Evolutionary conservation across 2,329 filamentous ascomycete species (phyloP).

Genomic region (Fusarium nelsonii): DNA sequence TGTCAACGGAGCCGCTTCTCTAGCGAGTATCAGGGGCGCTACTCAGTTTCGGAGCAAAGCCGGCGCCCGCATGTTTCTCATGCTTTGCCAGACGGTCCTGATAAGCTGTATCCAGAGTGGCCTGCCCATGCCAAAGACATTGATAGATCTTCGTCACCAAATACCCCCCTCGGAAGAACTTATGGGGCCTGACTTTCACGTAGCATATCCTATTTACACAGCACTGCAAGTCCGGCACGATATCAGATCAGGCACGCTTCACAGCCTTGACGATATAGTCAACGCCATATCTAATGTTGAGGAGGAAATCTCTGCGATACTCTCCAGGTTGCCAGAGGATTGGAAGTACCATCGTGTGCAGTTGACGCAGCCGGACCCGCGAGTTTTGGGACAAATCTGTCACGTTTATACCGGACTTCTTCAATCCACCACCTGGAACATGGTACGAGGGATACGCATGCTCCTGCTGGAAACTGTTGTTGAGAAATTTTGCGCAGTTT

Average conservation of each 20-base stretch:
- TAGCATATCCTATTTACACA: slow-evolving; percentile 60
- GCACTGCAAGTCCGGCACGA: slow-evolving; percentile 62
- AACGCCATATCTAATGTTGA: slow-evolving; percentile 57
- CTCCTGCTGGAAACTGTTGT: slow-evolving; percentile 63
- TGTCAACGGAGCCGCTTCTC: slow-evolving; percentile 63
- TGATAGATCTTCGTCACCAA: slow-evolving; percentile 61
- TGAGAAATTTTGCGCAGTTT: slow-evolving; percentile 53
- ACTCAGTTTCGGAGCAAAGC: slow-evolving; percentile 60
- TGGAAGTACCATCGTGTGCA: slow-evolving; percentile 60
- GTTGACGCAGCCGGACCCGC: slow-evolving; percentile 56
- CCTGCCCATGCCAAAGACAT: slow-evolving; percentile 60
- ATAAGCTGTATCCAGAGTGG: slow-evolving; percentile 65
- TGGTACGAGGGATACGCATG: slow-evolving; percentile 60
- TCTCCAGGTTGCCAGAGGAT: slow-evolving; percentile 54
- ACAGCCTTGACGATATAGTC: slow-evolving; percentile 53
- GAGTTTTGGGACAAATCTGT: slow-evolving; percentile 57
- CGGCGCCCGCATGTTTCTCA: slow-evolving; percentile 65
- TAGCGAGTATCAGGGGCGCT: slow-evolving; percentile 63
- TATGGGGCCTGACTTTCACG: slow-evolving; percentile 57
- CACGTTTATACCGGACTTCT: slow-evolving; percentile 62
- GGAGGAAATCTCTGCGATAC: slow-evolving; percentile 57
- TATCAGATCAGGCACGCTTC: slow-evolving; percentile 56
- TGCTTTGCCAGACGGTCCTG: slow-evolving; percentile 64
- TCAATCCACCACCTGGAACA: slow-evolving; percentile 63
- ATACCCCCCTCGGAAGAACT: slow-evolving; percentile 54